phyloP scores from a whole-genome alignment of 495 filamentous ascomycete genomes.

The Podospora sp. region DNA sequence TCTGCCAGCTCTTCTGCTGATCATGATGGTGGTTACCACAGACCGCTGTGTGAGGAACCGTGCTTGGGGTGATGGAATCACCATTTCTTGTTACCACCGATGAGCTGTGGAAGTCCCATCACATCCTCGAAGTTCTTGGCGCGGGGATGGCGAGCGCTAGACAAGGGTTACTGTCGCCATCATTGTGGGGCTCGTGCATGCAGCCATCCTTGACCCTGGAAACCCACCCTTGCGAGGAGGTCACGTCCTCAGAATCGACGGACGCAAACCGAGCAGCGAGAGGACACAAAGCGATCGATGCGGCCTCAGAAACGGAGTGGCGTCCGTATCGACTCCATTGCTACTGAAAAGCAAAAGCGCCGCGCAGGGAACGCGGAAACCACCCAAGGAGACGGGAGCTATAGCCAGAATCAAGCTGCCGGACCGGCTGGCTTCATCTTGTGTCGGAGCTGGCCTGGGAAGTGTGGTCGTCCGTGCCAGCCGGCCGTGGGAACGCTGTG shows the following conservation, averaged over 20 bases:
- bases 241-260: background rate
- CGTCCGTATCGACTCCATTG: background rate
- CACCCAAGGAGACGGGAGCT: background rate
- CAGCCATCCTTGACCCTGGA: conserved; percentile 1
- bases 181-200: background rate
- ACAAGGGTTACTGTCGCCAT: background rate
- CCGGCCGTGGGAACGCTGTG: background rate
- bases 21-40: conserved; percentile 7
- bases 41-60: background rate
- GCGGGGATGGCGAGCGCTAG: conserved; percentile 4
- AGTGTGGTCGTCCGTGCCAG: background rate
- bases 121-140: background rate
- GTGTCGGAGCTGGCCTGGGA: background rate
- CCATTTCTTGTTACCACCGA: background rate
- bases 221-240: background rate
- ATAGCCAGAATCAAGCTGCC: background rate
- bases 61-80: background rate
- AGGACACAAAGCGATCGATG: background rate
- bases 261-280: background rate
- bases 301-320: background rate
- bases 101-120: background rate
- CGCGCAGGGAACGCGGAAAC: too few relatives aligned
- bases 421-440: background rate
- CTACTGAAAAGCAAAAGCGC: background rate
- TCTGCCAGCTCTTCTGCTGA: background rate